A percentile compares a stretch with the other conserved stretches of the same genome.
Conservation (phyloP, 2,329 filamentous ascomycete genomes). For the Chaetomium globosum region DNA sequence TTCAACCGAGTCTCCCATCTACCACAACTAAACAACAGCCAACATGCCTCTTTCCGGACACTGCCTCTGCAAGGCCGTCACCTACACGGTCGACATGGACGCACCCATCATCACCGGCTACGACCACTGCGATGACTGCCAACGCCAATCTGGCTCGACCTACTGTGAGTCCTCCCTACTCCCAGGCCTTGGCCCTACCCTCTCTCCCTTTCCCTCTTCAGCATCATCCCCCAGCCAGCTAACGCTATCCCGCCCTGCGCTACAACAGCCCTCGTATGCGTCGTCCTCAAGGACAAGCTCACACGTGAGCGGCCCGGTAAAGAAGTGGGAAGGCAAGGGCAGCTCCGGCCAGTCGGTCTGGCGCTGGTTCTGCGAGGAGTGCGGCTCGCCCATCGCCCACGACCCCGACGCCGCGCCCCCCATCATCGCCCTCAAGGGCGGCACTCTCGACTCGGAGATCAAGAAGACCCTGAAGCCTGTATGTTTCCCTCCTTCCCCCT, state of each 20-base stretch:
- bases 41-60: slow-evolving; percentile 69
- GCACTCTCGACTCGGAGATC: slow-evolving; percentile 63
- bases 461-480: slow-evolving; percentile 70
- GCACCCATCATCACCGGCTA: slow-evolving; percentile 61
- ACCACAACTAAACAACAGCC: slow-evolving; percentile 25
- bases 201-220: not conserved
- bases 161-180: slow-evolving; percentile 52
- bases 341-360: slow-evolving; percentile 65
- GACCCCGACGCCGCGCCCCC: slow-evolving; percentile 70
- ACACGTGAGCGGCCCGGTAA: slow-evolving; percentile 64
- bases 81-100: slow-evolving; percentile 63
- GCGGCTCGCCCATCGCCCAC: slow-evolving; percentile 70
- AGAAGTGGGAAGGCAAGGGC: slow-evolving; percentile 64
- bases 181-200: not conserved
- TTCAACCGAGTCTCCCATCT: not conserved
- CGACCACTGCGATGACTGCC: slow-evolving; percentile 74
- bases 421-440: slow-evolving; percentile 71
- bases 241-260: slow-evolving; percentile 1
- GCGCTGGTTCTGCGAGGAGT: slow-evolving; percentile 70
- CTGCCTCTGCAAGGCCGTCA: slow-evolving; percentile 72
- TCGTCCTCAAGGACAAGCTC: slow-evolving; percentile 68
- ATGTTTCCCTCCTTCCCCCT: slow-evolving; percentile 37
- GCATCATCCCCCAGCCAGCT: not conserved
- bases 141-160: slow-evolving; percentile 69
- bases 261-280: slow-evolving; percentile 61